Evolutionary conservation across 345 rosid genomes (phyloP).

Genomic region (Eucalyptus urophylla): DNA sequence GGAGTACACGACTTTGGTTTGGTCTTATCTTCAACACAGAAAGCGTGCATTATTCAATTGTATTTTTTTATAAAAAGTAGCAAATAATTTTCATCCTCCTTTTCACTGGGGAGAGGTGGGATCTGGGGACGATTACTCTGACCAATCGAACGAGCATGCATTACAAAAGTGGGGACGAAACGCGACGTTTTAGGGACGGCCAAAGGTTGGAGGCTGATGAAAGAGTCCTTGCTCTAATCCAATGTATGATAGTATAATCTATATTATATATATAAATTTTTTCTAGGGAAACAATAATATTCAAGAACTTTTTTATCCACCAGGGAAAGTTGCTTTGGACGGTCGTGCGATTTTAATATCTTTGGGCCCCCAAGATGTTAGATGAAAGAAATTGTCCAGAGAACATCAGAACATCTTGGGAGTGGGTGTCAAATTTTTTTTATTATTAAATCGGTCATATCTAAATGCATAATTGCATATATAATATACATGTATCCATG

Average conservation of each 20-base stretch:
- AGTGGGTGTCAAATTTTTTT: background rate
- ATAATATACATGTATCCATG: background rate
- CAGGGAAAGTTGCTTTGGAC: background rate
- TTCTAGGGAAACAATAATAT: background rate
- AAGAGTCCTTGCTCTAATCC: background rate
- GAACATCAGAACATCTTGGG: background rate
- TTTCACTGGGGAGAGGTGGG: background rate
- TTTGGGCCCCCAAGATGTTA: background rate
- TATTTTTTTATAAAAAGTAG: background rate
- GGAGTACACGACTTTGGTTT: background rate
- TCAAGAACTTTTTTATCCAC: background rate
- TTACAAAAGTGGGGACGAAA: background rate
- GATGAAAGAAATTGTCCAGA: background rate
- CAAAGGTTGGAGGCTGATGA: background rate
- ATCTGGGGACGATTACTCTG: background rate
- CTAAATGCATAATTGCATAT: background rate
- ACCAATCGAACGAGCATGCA: background rate
- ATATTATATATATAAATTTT: background rate
- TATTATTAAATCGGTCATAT: background rate
- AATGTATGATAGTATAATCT: background rate
- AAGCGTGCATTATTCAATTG: background rate
- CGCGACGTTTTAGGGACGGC: background rate
- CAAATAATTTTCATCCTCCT: background rate
- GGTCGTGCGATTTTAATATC: background rate
- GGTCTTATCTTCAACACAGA: background rate